Percentiles rank a stretch among this genome's conserved stretches.
phyloP scores from a whole-genome alignment of 2,329 filamentous ascomycete species.

The Trichophyton equinum region DNA sequence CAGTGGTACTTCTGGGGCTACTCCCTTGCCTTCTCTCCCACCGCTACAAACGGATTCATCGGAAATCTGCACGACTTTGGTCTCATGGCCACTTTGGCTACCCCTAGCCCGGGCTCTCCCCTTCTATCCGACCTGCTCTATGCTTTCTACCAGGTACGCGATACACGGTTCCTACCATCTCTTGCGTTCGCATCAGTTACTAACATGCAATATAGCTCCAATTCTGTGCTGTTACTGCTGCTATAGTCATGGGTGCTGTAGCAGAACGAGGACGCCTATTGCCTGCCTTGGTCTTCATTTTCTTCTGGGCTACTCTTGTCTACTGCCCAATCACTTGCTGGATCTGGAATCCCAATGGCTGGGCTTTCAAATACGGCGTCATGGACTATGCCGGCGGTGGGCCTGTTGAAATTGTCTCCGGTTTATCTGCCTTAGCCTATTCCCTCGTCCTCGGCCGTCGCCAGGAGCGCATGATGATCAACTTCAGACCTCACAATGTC shows the following conservation, averaged over 20 bases:
- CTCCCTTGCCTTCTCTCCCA: conserved; percentile 77
- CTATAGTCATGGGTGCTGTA: conserved; percentile 81
- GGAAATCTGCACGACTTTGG: conserved; percentile 84
- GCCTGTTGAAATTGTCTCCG: conserved; percentile 93
- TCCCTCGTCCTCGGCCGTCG: conserved; percentile 89
- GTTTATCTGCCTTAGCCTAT: conserved; percentile 85
- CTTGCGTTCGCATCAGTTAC: not conserved
- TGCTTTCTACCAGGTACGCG: conserved; percentile 74
- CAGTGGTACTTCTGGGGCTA: conserved; percentile 99
- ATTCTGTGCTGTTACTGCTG: conserved; percentile 88
- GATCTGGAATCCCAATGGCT: conserved; percentile 92
- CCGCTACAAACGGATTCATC: conserved; percentile 78
- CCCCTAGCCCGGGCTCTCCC: conserved; percentile 76
- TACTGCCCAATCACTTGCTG: conserved; percentile 96
- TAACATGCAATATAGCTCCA: conserved; percentile 54
- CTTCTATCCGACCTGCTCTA: conserved; percentile 83
- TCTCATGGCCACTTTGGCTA: conserved; percentile 67
- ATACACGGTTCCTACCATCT: not conserved
- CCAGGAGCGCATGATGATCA: conserved; percentile 99
- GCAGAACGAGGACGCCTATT: conserved; percentile 88
- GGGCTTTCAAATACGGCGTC: conserved; percentile 81
- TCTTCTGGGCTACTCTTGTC: conserved; percentile 92
- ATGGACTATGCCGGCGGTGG: conserved; percentile 94
- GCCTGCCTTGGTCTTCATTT: conserved; percentile 88
- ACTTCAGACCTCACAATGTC: conserved; percentile 98